A percentile compares a stretch with the other conserved stretches of the same genome.
Conservation (phyloP, 257 asterid genomes). For the Penstemon eatonii region DNA sequence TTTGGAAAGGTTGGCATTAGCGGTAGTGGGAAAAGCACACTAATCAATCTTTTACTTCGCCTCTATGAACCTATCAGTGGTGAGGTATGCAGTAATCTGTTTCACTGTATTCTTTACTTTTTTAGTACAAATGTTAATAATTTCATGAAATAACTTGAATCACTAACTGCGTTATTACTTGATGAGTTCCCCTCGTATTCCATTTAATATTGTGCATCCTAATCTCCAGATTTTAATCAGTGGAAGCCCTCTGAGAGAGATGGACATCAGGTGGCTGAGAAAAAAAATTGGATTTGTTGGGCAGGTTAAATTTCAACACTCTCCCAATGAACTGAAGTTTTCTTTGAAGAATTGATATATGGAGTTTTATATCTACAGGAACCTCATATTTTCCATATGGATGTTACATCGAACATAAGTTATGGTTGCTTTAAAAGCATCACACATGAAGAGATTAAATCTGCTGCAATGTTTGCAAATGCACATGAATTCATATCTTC, state of each 20-base stretch:
- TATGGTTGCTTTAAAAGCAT: conserved; percentile 50
- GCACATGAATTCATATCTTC: conserved; percentile 53
- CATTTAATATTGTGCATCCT: not conserved
- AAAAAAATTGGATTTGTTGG: conserved; percentile 54
- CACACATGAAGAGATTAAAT: conserved; percentile 44
- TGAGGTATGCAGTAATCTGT: conserved; percentile 40
- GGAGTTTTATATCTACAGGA: conserved; percentile 38
- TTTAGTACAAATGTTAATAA: conserved; percentile 10
- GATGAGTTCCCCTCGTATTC: not conserved
- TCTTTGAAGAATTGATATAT: conserved; percentile 11
- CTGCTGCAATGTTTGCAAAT: conserved; percentile 48
- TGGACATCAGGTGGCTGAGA: conserved; percentile 61
- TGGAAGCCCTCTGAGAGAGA: conserved; percentile 45
- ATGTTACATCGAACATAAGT: conserved; percentile 51
- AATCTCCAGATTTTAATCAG: conserved; percentile 45
- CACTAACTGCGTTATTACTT: conserved; percentile 4
- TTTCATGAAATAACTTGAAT: conserved; percentile 7
- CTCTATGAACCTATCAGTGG: conserved; percentile 55
- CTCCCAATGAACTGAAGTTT: conserved; percentile 5
- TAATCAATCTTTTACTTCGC: conserved; percentile 56
- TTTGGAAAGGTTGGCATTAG: conserved; percentile 46
- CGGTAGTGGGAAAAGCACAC: conserved; percentile 66
- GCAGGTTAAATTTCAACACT: conserved; percentile 42
- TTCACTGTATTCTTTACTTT: not conserved
- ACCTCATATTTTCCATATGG: conserved; percentile 52